These are phyloP conservation scores for Paulownia fortunei DNA, from an alignment of 257 asterid species.

Conservation along the genomic window DNA sequence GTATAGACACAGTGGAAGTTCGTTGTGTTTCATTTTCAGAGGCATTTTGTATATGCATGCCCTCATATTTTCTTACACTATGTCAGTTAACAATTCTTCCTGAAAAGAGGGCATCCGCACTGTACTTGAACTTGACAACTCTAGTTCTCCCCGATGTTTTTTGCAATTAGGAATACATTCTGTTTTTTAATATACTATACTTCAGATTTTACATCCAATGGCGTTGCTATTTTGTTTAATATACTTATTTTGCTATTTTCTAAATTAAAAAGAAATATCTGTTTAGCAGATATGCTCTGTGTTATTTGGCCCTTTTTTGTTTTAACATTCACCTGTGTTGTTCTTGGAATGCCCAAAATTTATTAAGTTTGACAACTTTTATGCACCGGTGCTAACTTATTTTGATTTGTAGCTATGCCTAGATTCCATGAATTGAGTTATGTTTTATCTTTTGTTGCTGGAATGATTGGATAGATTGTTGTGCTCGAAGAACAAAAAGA, in stretches of 20 bases:
- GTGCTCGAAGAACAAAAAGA: constrained; percentile 73
- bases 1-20: background rate
- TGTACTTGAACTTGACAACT: too few relatives aligned
- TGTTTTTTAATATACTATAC: background rate
- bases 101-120: too few relatives aligned
- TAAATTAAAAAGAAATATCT: background rate
- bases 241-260: background rate
- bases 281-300: background rate
- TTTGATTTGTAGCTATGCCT: background rate
- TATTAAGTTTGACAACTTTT: background rate
- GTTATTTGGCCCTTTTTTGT: background rate
- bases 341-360: background rate
- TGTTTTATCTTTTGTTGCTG: constrained; percentile 12
- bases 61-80: too few relatives aligned
- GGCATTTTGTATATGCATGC: background rate
- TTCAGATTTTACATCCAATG: constrained; percentile 11
- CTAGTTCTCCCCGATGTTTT: too few relatives aligned
- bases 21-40: background rate
- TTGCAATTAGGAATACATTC: background rate
- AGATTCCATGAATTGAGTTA: background rate
- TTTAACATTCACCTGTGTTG: background rate
- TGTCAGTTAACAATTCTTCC: too few relatives aligned
- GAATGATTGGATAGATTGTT: constrained; percentile 50
- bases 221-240: background rate
- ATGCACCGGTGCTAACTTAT: background rate